Evolutionary conservation across 371 early-diverging fungal species (phyloP).

Genomic region (Amoeboaphelidium occidentale): DNA sequence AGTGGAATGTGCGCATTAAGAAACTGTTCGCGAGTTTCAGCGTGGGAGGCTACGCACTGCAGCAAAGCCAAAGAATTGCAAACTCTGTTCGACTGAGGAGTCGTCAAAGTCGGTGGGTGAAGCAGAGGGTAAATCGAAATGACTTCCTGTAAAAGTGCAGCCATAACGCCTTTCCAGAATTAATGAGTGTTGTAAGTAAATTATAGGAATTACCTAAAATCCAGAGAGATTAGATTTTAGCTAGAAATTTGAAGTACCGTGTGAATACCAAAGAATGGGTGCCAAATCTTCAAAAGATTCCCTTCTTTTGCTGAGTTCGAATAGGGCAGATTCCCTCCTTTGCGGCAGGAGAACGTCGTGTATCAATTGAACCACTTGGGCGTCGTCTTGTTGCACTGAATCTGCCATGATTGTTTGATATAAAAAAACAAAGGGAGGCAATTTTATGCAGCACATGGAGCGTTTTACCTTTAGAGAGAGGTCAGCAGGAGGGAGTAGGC

Average conservation of each 20-base stretch:
- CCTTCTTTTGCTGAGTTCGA: slow-evolving; percentile 74
- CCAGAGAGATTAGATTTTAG: too few relatives aligned
- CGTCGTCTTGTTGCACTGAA: too few relatives aligned
- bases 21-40: slow-evolving; percentile 64
- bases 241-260: too few relatives aligned
- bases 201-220: too few relatives aligned
- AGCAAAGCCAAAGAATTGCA: slow-evolving; percentile 87
- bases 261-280: slow-evolving; percentile 86
- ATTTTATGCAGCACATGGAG: too few relatives aligned
- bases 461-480: too few relatives aligned
- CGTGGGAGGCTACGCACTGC: slow-evolving; percentile 85
- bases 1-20: slow-evolving; percentile 86
- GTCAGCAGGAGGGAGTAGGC: too few relatives aligned
- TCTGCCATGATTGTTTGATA: too few relatives aligned
- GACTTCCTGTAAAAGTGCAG: slow-evolving; percentile 80
- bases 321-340: background rate
- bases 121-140: slow-evolving; percentile 74
- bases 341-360: background rate
- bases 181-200: too few relatives aligned
- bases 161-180: slow-evolving; percentile 40
- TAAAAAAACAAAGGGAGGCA: too few relatives aligned
- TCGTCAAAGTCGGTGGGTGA: slow-evolving; percentile 61
- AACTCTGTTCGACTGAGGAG: slow-evolving; percentile 67
- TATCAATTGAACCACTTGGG: too few relatives aligned
- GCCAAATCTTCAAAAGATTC: slow-evolving; percentile 85